These are phyloP conservation scores for Gossypioides kirkii DNA, from an alignment of 345 rosid genomes.

Conservation along the genomic window DNA sequence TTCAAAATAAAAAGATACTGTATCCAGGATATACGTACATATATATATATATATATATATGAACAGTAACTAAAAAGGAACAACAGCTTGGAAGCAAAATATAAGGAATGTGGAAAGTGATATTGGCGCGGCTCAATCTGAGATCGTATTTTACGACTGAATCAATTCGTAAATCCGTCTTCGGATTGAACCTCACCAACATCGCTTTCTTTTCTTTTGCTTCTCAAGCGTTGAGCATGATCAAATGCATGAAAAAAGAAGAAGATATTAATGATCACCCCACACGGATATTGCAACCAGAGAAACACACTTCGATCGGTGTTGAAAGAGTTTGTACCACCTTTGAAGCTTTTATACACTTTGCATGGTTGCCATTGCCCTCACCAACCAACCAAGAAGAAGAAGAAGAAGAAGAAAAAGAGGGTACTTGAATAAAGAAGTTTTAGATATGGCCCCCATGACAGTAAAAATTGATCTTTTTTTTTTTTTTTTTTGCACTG, in stretches of 20 bases:
- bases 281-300: constrained; percentile 13
- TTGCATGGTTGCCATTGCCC: constrained; percentile 13
- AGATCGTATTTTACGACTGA: constrained; percentile 57
- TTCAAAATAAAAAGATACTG: no score
- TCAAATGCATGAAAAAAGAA: no score
- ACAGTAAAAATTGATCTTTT: constrained; percentile 16
- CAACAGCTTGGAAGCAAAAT: constrained; percentile 12
- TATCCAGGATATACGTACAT: no score
- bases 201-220: constrained; percentile 50
- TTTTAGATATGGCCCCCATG: constrained; percentile 27
- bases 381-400: constrained; percentile 15
- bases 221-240: constrained; percentile 17
- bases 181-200: constrained; percentile 97
- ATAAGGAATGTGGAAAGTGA: constrained; percentile 38
- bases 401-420: neutral
- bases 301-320: constrained; percentile 7
- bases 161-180: constrained; percentile 53
- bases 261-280: neutral
- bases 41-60: neutral
- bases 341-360: constrained; percentile 17
- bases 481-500: neutral
- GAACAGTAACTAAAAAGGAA: neutral
- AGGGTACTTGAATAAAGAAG: constrained; percentile 22
- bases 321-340: neutral
- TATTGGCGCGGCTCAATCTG: constrained; percentile 99